Evolutionary conservation across 352 stramenopile species (phyloP), one percentile per base, ranked within the genome.

Genomic region (Blastocystis sp.): DNA sequence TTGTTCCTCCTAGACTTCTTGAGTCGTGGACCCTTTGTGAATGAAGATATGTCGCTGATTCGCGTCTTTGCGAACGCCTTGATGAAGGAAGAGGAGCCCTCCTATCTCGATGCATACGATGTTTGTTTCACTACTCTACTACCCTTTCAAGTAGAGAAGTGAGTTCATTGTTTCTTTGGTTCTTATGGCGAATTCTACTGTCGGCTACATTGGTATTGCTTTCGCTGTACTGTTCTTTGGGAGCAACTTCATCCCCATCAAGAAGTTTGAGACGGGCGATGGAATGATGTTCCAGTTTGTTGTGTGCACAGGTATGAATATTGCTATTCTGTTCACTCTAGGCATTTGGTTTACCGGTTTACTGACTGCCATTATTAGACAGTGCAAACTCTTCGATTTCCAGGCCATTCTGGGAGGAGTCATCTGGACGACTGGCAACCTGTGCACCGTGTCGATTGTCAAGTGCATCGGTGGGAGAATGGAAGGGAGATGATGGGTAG

Each of bases 181-280:
- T 69, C 14, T 69, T 14, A 69, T 69, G 62, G 62, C 28, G 14
- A 69, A 69, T 14, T 14, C 62, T 17, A 45, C 40, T 17, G 28
- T 45, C 40, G 78, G 56, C 21, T 80, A 86, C 2, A 40, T 88
- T 52, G 69, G 78, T 56, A 62, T 41, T 80, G 45, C 21, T 23
- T 61, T 81, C 5, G 53, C 78, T 11, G 78, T 88, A 28, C 19
- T 88, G 2, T 88, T 88, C 38, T 88, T 88, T 59, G 78, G 78
- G n/a, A 74, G 43, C n/a, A 88, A 88, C 65, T 88, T 88, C 40
- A 77, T 88, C 60, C 78, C 78, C 38, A 77, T 88, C 23, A 88
- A 88, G 65, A 74, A 53, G 21, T 67, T 86, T 11, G 78, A 88
- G 2, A 88, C 78, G 17, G 78, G 78, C 5, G 78, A 88, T 40